Evolutionary conservation across 495 filamentous ascomycete genomes (phyloP), one percentile per base, ranked within the genome.

Genomic region (Lichina pygmaea): DNA sequence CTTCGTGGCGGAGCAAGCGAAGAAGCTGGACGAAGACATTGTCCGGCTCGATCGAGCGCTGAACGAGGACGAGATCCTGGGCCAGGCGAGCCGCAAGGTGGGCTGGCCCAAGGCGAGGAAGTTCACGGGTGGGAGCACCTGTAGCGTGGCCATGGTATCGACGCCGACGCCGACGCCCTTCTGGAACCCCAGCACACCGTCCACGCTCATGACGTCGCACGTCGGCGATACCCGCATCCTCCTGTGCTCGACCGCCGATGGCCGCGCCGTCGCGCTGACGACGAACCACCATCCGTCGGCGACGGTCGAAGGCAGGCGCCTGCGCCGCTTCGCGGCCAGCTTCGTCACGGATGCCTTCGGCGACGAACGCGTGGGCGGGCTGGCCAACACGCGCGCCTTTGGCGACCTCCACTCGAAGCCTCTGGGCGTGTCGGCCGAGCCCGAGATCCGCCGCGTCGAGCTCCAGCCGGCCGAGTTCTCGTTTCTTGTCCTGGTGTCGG

Each of bases 311-410:
- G 74, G 78, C 10, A 73, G 70, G 44, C 73, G 89, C 17, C 69
- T 97, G 33, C 76, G 85, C 6, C 78, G 86, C 44, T 94, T 80
- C 53, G 81, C 83, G 10, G 64, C 78, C 12, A 80, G 77, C 0
- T 86, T 97, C 51, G 74, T 91, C 17, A 92, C 86, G 0, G 89
- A 97, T 57, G 89, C 82, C 12, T 95, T 95, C 54, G 89, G 89
- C 53, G 91, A 97, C 58, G 91, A 95, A 57, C 83, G 89, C 49
- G 84, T 97, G 62, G 73, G 73, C 44, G 85, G 86, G 0, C 71
- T 97, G 0, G 89, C 89, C 52, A 97, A 97, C 61, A 86, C 81
- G 8, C 80, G 89, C 6, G 68, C 86, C 3, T 94, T 97, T 53
- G 89, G 89, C 33, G 89, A 95, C 60, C 78, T 93, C 52, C 70